Base-by-base conservation (phyloP, 2,329 filamentous ascomycete species). In the Plectosphaerella plurivora region DNA sequence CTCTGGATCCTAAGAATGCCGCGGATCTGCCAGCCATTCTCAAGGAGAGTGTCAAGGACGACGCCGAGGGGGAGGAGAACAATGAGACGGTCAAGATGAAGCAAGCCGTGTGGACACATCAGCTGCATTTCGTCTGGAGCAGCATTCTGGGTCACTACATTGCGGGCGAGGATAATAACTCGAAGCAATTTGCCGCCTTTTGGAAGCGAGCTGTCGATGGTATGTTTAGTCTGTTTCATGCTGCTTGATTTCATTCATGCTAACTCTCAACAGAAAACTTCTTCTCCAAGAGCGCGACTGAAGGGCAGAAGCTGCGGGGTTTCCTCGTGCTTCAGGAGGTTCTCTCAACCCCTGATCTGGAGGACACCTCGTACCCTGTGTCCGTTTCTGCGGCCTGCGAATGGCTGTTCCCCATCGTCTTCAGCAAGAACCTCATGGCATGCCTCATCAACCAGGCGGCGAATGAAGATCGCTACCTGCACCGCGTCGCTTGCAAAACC, bases 251-350 rank as follows among this genome's bases (percentile, higher is more conserved):
- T n/a, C n/a, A n/a, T n/a, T n/a, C n/a, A n/a, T n/a, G n/a, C n/a
- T 73, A 57, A 68, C 60, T 39, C 47, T 44, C 3, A 45, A 1
- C 57, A 93, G 89, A 93, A 65, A 87, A 88, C 9, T 78, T 97
- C 4, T 97, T 97, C 65, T 87, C 89, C 6, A 83, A 87, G 52
- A 84, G 81, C 11, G 87, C 92, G 8, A 95, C 91, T 1, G 85
- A 92, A 44, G 90, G 92, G 60, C 88, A 95, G 52, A 97, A 97
- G 69, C 91, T 90, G 63, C 91, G 91, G 68, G 94, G 94, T 0
- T 93, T 97, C 70, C 84, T 92, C 62, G 81, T 97, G 3, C 90
- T 97, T 62, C 84, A 87, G 61, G 89, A 87, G 63, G 82, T 91
- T 60, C 72, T 97, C 4, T 72, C 78, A 45, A 73, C 41, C n/a